Base-by-base conservation (phyloP, 768 basidiomycete genomes). In the Amanita pseudoporphyria region DNA sequence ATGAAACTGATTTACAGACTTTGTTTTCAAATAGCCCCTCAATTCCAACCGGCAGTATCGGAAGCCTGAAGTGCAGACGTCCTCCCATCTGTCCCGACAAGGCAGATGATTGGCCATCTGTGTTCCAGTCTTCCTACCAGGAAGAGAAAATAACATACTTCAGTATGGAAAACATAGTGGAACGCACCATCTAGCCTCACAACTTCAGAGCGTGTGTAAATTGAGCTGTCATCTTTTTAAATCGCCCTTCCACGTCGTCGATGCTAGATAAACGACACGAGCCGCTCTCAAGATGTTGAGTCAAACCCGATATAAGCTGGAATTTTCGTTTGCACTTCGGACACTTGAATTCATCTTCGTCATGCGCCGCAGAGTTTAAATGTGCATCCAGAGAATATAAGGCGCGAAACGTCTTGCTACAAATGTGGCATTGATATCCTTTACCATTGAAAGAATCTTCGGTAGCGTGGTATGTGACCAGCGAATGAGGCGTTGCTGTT, bases 251-350 rank as follows among this genome's bases (percentile, higher is more conserved):
- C 16, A 71, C 62, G 43, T 61, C 42, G 26, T 58, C 38, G 53
- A 65, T 64, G 51, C 53, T 58, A 14, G 67, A 61, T 6, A 71
- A 50, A 1, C 67, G 66, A 51, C 72, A 73, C 3, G 54, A 45
- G 9, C 60, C 68, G 48, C 66, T 70, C 57, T 74, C 73, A 19
- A 74, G 62, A 55, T 74, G 73, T 51, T 71, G 71, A 21, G 69
- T 62, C 32, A 76, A 57, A 3, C 62, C 70, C 6, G 71, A 73
- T 22, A 73, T 58, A 28, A 68, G 55, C 36, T 60, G 62, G 56
- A 66, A 70, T 53, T 62, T 54, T 31, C 19, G 54, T 44, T 58
- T 58, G 55, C 73, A 74, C 52, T 62, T 64, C 33, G 73, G 73
- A 51, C 73, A 76, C 48, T 57, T 62, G 61, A 72, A 74, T 56